A percentile compares a stretch with the other conserved stretches of the same genome.
Evolutionary conservation across 2,329 filamentous ascomycete genomes (phyloP).

Genomic region (Neurospora sp.): DNA sequence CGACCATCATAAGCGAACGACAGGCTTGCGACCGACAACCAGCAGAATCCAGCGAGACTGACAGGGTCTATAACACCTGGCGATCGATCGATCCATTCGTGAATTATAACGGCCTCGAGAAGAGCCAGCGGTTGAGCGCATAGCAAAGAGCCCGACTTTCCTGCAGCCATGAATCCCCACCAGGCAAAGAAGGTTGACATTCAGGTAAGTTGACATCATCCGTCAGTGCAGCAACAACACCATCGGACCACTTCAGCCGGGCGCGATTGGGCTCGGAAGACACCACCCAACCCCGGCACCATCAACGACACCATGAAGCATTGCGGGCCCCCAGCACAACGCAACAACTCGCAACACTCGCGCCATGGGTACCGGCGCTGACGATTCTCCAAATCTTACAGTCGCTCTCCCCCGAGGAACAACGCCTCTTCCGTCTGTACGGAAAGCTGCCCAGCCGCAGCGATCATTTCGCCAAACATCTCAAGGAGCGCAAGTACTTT

Average conservation of each 20-base stretch:
- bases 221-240: neutral
- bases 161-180: slow-evolving; percentile 71
- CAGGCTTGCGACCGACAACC: neutral
- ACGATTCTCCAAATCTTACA: slow-evolving; percentile 27
- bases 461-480: slow-evolving; percentile 93
- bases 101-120: neutral
- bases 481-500: slow-evolving; percentile 99
- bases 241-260: slow-evolving; percentile 1
- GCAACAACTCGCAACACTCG: neutral
- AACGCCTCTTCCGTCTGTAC: slow-evolving; percentile 92
- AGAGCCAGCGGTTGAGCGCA: neutral
- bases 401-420: slow-evolving; percentile 90
- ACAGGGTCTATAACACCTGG: neutral
- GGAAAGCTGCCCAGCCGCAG: slow-evolving; percentile 96
- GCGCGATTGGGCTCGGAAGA: neutral
- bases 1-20: neutral
- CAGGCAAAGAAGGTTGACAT: slow-evolving; percentile 98
- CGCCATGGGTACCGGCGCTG: neutral
- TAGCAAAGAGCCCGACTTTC: neutral
- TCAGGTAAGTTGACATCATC: slow-evolving; percentile 54
- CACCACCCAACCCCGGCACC: neutral
- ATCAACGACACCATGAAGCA: neutral
- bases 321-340: neutral
- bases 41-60: neutral
- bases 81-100: neutral